phyloP scores from a whole-genome alignment of 129 eudicot genomes.

The Cynara cardunculus region DNA sequence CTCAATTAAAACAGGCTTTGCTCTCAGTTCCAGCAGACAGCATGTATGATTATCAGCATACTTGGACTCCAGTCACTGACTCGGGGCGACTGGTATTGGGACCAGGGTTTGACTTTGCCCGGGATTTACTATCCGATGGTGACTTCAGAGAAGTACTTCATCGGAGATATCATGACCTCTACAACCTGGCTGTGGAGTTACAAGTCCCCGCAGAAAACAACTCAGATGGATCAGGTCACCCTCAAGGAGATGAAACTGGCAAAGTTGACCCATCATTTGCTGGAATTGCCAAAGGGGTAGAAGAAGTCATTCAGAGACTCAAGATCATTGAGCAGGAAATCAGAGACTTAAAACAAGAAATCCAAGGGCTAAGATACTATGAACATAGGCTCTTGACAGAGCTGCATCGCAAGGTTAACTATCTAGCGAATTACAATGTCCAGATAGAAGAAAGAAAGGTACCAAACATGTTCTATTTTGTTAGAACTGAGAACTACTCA shows the following conservation, averaged over 20 bases:
- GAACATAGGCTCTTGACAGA: slow-evolving; percentile 80
- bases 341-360: slow-evolving; percentile 83
- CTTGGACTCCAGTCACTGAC: slow-evolving; percentile 70
- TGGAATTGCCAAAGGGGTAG: slow-evolving; percentile 96
- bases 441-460: slow-evolving; percentile 88
- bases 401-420: slow-evolving; percentile 70
- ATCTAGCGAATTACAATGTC: slow-evolving; percentile 63
- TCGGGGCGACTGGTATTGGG: slow-evolving; percentile 44
- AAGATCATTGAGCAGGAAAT: slow-evolving; percentile 86
- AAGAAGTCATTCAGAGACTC: slow-evolving; percentile 71
- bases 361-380: slow-evolving; percentile 86
- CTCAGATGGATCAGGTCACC: slow-evolving; percentile 25
- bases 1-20: slow-evolving; percentile 66
- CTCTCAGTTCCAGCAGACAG: slow-evolving; percentile 90
- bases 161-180: slow-evolving; percentile 75
- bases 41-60: slow-evolving; percentile 94
- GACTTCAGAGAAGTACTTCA: slow-evolving; percentile 90
- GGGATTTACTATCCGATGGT: slow-evolving; percentile 81
- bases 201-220: slow-evolving; percentile 65
- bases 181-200: slow-evolving; percentile 86
- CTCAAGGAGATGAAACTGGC: slow-evolving; percentile 37
- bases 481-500: slow-evolving; percentile 69
- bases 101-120: slow-evolving; percentile 73
- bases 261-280: slow-evolving; percentile 70
- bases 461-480: slow-evolving; percentile 91